Evolutionary conservation across 2,329 filamentous ascomycete species (phyloP).

Genomic region (Sporothrix dimorphospora): DNA sequence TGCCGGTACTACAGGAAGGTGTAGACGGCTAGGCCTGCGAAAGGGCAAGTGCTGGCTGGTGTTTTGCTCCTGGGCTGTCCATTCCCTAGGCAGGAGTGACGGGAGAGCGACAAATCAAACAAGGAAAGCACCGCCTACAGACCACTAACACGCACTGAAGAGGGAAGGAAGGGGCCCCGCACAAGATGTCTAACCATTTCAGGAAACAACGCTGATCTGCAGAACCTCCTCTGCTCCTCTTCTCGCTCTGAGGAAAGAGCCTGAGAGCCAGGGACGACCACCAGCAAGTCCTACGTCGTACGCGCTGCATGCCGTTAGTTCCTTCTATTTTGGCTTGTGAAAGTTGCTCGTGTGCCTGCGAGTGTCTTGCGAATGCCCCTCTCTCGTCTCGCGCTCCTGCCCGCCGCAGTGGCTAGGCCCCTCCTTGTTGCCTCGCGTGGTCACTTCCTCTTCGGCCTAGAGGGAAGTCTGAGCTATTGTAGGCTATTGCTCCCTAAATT

Average conservation of each 20-base stretch:
- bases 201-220: constrained; percentile 7
- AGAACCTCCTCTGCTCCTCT: not conserved
- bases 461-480: not conserved
- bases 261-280: not conserved
- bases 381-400: too few species aligned
- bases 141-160: constrained; percentile 16
- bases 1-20: constrained; percentile 1
- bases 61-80: not conserved
- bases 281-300: not conserved
- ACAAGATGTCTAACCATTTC: not conserved
- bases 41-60: not conserved
- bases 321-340: not conserved
- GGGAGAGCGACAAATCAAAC: constrained; percentile 3
- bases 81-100: not conserved
- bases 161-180: not conserved
- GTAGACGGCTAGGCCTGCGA: not conserved
- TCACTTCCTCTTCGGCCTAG: not conserved
- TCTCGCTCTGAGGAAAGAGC: not conserved
- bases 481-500: too few species aligned
- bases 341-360: not conserved
- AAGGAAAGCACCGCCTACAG: not conserved
- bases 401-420: too few species aligned
- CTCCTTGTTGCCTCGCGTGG: not conserved
- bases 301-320: not conserved
- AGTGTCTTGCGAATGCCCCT: not conserved